Base-by-base conservation (phyloP, 805 yeast species). In the Pichia scutulata region DNA sequence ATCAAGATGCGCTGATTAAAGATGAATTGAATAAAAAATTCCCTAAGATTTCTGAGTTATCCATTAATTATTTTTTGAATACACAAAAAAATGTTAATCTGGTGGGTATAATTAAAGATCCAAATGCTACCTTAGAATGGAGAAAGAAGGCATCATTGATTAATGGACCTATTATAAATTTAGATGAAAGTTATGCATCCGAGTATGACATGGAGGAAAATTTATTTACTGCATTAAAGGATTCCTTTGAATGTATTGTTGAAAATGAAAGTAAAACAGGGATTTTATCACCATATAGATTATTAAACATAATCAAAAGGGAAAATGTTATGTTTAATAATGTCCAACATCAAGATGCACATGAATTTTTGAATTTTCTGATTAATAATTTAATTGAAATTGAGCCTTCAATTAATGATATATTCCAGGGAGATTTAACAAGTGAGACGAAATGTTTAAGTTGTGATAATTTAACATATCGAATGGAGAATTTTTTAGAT, bases 291-390 rank as follows among this genome's bases (percentile, higher is more conserved):
- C 97, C 98, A 0, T 70, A 74, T 26, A 76, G 78, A 57, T 76
- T 93, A 45, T 78, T 93, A 42, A 84, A 81, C 43, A 83, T 84
- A 48, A 71, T 92, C 49, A 92, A 89, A 64, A 77, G 77, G 50
- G 90, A 87, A 56, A 93, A 92, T 63, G 86, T 82, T 58, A 70
- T 92, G 59, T 93, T 93, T 66, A 74, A 96, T 54, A 84, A 89
- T 51, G 82, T 86, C 41, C 90, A 89, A 96, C 99, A 93, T 65
- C 99, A 93, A 64, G 99, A 93, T 71, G 97, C 98, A 6, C 99
- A 93, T 67, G 99, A 93, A 68, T 93, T 93, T 66, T 75, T 90
- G 62, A 92, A 90, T 64, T 90, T 86, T 61, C 65, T 90, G 57
- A 71, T 93, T 48, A 93, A 93, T 66, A 78, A 71, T 57, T 72